Base-by-base conservation (phyloP, 371 early-diverging fungal species). In the Actinomucor elegans region DNA sequence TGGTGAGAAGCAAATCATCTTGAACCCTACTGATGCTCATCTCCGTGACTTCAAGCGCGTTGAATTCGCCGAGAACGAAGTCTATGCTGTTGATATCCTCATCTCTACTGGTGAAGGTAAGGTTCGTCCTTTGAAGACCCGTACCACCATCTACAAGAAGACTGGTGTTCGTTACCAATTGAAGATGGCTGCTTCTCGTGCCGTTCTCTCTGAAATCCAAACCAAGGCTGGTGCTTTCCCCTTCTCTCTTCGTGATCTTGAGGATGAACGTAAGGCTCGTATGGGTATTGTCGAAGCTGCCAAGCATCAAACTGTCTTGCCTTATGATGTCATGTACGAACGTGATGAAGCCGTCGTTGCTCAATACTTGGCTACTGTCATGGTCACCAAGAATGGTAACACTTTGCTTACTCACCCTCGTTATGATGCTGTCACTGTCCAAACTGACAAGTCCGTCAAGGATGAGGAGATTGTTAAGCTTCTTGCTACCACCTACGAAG, bases 71-170 rank as follows among this genome's bases (percentile, higher is more conserved):
- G 92, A 90, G 61, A 91, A 93, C 66, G 94, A 94, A 75, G 93
- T 91, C 29, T 94, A 91, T 74, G 73, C 84, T 52, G 79, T 96
- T 35, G 93, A 94, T 61, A 85, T 96, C 41, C 79, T 91, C 44
- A 72, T 94, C 59, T 91, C 94, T 17, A 80, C 87, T 33, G 94
- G 94, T 47, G 93, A 93, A 36, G 98, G 96, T 54, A 94, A 93
- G 77, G 77, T 81, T 67, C 84, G 86, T 66, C 74, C 79, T 52
- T 63, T 79, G 44, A 79, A 86, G 46, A 71, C 76, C 34, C 91
- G 96, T 69, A 94, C 96, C 62, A 94, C 93, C 55, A 79, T 97
- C 66, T 97, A 85, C 91, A 91, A 89, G 79, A 91, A 93, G 80
- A 93, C 92, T 33, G 84, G 79, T 57, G 81, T 80, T 66, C 86